A percentile compares a stretch with the other conserved stretches of the same genome.
These are phyloP conservation scores for Globisporangium uncinulatum DNA, from an alignment of 352 stramenopile genomes.

Conservation along the genomic window DNA sequence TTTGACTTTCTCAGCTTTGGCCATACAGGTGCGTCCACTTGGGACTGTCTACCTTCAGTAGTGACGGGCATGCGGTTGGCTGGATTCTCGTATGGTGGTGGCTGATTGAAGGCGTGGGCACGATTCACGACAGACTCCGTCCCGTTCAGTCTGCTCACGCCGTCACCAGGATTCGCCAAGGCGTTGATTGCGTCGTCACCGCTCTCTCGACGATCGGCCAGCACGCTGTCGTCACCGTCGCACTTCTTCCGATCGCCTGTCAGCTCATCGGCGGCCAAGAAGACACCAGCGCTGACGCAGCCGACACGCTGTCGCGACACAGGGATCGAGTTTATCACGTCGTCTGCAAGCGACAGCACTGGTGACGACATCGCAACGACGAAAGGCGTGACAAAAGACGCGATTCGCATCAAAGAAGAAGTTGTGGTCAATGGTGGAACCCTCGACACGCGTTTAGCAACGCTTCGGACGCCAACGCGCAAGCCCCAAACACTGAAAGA, in stretches of 20 bases:
- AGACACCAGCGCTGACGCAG: slow-evolving; percentile 1
- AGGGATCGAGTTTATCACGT: slow-evolving; percentile 3
- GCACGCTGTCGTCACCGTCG: slow-evolving; percentile 45
- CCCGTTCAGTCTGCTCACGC: slow-evolving; percentile 48
- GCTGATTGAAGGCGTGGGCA: too few species aligned
- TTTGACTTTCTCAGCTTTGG: slow-evolving; percentile 49
- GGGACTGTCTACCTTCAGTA: neutral
- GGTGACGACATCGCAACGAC: neutral
- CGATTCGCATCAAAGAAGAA: slow-evolving; percentile 6
- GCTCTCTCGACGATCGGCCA: slow-evolving; percentile 19
- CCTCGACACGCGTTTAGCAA: slow-evolving; percentile 5
- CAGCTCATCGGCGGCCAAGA: slow-evolving; percentile 16
- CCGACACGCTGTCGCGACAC: neutral
- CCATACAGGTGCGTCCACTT: slow-evolving; percentile 15
- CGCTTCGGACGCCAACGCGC: slow-evolving; percentile 14
- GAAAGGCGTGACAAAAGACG: neutral
- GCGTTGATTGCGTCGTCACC: slow-evolving; percentile 15
- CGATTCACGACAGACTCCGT: slow-evolving; percentile 12
- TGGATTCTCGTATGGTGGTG: too few species aligned
- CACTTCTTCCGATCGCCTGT: slow-evolving; percentile 72
- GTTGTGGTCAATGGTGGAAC: slow-evolving; percentile 1
- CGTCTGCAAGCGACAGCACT: slow-evolving; percentile 4
- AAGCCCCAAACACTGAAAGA: slow-evolving; percentile 10
- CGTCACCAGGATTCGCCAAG: slow-evolving; percentile 30
- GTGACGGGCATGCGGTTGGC: too few species aligned